Conservation (phyloP, 2,329 filamentous ascomycete species). For the Pyricularia sp. region DNA sequence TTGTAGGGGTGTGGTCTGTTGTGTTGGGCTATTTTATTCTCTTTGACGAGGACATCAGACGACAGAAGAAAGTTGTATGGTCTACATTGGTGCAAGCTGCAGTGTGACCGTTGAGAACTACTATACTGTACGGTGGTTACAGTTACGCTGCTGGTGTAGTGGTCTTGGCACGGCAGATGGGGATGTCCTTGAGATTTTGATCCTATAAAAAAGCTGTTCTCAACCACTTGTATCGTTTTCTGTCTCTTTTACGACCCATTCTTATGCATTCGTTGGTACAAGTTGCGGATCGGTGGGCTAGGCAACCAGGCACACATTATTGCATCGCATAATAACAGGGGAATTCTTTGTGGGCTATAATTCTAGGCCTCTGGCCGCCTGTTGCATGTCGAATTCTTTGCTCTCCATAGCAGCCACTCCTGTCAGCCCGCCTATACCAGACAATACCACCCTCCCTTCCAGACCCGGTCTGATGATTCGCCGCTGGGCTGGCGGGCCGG, state of each 20-base stretch:
- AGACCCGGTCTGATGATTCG: not conserved
- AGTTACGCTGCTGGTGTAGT: not conserved
- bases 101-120: too few relatives aligned
- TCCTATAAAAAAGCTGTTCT: too few relatives aligned
- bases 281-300: not conserved
- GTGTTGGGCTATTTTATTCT: not conserved
- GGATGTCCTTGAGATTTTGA: not conserved
- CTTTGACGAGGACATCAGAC: not conserved
- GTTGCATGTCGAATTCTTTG: too few relatives aligned
- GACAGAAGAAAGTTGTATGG: not conserved
- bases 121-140: too few relatives aligned
- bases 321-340: not conserved
- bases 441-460: not conserved
- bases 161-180: not conserved
- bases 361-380: too few relatives aligned
- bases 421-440: too few relatives aligned
- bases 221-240: not conserved
- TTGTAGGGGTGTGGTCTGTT: not conserved
- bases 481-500: not conserved
- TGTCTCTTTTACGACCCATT: too few relatives aligned
- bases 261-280: too few relatives aligned
- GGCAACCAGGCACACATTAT: not conserved
- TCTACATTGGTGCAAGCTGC: not conserved
- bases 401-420: not conserved
- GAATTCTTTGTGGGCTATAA: not conserved